These are phyloP conservation scores for Taphrina populina DNA, from an alignment of 1,139 yeast species.

Conservation along the genomic window DNA sequence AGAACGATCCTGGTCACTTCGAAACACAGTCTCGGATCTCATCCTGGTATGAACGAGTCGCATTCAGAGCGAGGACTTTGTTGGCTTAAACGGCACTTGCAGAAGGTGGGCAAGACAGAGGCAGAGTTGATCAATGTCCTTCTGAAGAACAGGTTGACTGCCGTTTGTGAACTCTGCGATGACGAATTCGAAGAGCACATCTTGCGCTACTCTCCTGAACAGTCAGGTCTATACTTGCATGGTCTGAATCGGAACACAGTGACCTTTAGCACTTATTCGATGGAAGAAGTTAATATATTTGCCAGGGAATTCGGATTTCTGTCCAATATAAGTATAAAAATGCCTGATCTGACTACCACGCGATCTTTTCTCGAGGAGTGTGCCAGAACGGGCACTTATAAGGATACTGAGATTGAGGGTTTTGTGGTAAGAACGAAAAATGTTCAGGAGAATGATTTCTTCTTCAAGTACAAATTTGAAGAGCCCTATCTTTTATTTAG, in stretches of 20 bases:
- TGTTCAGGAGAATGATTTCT: slow-evolving; percentile 51
- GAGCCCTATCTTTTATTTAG: slow-evolving; percentile 92
- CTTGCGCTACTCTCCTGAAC: slow-evolving; percentile 63
- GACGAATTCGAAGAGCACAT: slow-evolving; percentile 94
- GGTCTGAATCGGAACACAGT: slow-evolving; percentile 75
- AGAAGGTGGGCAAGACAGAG: slow-evolving; percentile 47
- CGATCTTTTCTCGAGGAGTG: slow-evolving; percentile 57
- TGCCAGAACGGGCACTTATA: slow-evolving; percentile 67
- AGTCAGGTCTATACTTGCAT: slow-evolving; percentile 82
- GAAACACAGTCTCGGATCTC: slow-evolving; percentile 78
- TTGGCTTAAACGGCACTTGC: slow-evolving; percentile 58
- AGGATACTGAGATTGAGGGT: slow-evolving; percentile 80
- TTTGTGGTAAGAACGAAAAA: slow-evolving; percentile 74
- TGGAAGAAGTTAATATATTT: slow-evolving; percentile 59
- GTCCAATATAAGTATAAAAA: slow-evolving; percentile 48
- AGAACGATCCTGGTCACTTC: slow-evolving; percentile 75
- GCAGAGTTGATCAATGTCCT: slow-evolving; percentile 59
- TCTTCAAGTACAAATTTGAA: slow-evolving; percentile 91
- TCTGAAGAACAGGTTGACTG: slow-evolving; percentile 60
- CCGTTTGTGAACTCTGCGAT: slow-evolving; percentile 91
- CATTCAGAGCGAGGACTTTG: slow-evolving; percentile 53
- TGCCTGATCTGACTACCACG: slow-evolving; percentile 50
- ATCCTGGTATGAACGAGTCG: slow-evolving; percentile 49
- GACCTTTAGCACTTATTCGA: slow-evolving; percentile 62
- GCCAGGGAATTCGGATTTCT: slow-evolving; percentile 70